These are phyloP conservation scores for Oryza coarctata DNA, from an alignment of 176 grass and related monocot species.

Conservation along the genomic window DNA sequence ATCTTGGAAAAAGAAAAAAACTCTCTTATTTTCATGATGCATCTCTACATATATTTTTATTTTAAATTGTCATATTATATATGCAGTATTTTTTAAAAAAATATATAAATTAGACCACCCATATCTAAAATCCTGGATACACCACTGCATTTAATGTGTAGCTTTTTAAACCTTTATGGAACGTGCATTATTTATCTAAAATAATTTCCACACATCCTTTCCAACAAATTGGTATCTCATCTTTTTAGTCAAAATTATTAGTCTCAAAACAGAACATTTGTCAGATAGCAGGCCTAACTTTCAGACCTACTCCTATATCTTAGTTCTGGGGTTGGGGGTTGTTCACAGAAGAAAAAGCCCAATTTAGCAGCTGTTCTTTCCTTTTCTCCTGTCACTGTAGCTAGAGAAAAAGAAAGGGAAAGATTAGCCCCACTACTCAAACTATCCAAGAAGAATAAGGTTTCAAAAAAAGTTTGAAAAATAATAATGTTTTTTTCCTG, in stretches of 20 bases:
- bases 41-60: too few relatives aligned
- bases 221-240: background rate
- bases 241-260: slow-evolving; percentile 1
- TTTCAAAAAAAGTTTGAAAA: background rate
- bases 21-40: too few relatives aligned
- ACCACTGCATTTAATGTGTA: too few relatives aligned
- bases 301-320: background rate
- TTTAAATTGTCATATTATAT: too few relatives aligned
- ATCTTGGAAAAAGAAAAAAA: too few relatives aligned
- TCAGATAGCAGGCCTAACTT: background rate
- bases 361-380: background rate
- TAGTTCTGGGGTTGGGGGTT: background rate
- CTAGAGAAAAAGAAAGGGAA: background rate
- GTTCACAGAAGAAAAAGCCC: background rate
- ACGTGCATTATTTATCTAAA: background rate
- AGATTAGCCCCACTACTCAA: background rate
- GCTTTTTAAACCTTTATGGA: too few relatives aligned
- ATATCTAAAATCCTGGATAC: too few relatives aligned
- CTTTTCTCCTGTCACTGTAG: background rate
- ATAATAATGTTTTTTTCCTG: background rate
- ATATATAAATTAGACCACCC: too few relatives aligned
- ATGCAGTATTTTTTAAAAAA: too few relatives aligned
- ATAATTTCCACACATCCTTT: background rate
- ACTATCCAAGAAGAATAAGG: too few relatives aligned
- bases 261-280: background rate